Base-by-base conservation (phyloP, 164 flowering plant species). In the Cinnamomum micranthum region DNA sequence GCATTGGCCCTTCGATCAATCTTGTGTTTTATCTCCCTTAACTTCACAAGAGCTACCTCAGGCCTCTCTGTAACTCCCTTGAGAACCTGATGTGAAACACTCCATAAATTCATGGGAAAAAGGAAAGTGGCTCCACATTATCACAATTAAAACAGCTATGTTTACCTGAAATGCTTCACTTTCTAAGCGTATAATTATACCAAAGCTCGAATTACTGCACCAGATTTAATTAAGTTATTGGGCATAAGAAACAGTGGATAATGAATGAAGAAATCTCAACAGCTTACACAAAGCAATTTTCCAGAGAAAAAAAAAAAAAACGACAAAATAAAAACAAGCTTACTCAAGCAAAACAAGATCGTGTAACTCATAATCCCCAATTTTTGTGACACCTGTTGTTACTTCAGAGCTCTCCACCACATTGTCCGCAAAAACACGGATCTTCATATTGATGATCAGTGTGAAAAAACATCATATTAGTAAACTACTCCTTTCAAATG, bases 311-410 rank as follows among this genome's bases (percentile, higher is more conserved):
- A 41, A 41, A 41, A 41, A 41, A 41, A 41, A 6, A 41, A 41
- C 6, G 6, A 31, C 4, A 69, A 14, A 41, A 41, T 7, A 41
- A 41, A 41, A 41, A 7, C 47, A 6, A 6, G 47, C 63, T 50
- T 88, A 96, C 99, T 92, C 97, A 27, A 96, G 85, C 55, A 87
- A 78, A 71, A 96, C 97, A 78, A 96, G 97, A 84, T 96, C 99
- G 77, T 90, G 99, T 55, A 96, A 88, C 84, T 96, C 99, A 80
- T 90, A 96, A n/a, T 91, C 97, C n/a, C 99, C 99, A 78, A 96
- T 86, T 81, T 82, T 88, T 24, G 95, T 92, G 35, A 92, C 75
- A 52, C 99, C 98, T 70, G 99, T 80, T 28, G 99, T 91, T 69
- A 94, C 95, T 84, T 94, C 99, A 71, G 99, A 92, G 81, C 99